Base-by-base conservation (phyloP, 2,329 filamentous ascomycete species). In the Hymenoscyphus fructigenus region DNA sequence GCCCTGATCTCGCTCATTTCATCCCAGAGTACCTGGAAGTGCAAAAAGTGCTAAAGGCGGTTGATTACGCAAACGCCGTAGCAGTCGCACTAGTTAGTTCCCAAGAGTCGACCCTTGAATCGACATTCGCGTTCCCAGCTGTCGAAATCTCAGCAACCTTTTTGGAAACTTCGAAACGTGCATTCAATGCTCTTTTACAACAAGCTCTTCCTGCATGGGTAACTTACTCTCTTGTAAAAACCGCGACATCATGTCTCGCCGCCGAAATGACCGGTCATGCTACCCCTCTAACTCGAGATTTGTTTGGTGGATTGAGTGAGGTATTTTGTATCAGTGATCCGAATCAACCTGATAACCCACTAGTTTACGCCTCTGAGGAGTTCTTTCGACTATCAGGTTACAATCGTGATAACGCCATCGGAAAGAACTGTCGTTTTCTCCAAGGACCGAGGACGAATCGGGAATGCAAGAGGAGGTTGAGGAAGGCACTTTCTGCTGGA, bases 321-420 rank as follows among this genome's bases (percentile, higher is more conserved):
- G 61, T 66, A 7, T 66, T 67, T 32, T 66, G 66, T 29, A 29
- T 67, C 10, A 64, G 59, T 14, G 66, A 67, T 53, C 64, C 64
- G 5, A 66, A 66, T 57, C 59, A 64, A 26, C 9, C 28, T 4
- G 66, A 67, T 59, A 67, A 63, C 41, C 93, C 93, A 0, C 97
- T 97, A 68, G 88, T 97, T 26, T 97, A 96, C 75, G 93, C 93
- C 66, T 96, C 92, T 1, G 92, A 96, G 70, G 94, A 93, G 70
- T 97, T 97, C 73, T 92, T 96, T 75, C 90, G 93, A 47, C 81
- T 97, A 64, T 96, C 93, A 0, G 93, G 93, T 26, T 97, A 97
- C 77, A 92, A 87, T 65, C 89, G 88, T 67, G 89, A 93, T 72
- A 93, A 96, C 76, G 96, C 96, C 67, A 81, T 96, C 14, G 93